Percentiles rank a stretch among this genome's conserved stretches.
Evolutionary conservation across 2,329 filamentous ascomycete genomes (phyloP).

Genomic region (Verticillium klebahnii): DNA sequence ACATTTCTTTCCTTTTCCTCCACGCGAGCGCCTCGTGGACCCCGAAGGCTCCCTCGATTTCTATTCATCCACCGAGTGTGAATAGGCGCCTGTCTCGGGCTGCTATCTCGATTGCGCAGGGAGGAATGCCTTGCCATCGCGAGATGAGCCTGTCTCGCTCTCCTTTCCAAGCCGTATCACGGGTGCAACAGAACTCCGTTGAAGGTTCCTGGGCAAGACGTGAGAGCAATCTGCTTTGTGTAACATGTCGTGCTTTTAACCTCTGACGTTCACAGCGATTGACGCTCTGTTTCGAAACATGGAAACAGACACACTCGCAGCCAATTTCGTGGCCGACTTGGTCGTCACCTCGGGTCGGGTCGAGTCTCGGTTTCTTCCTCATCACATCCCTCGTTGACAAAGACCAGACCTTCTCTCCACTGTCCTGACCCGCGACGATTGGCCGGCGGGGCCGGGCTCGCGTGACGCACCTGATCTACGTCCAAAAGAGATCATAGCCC

Average conservation of each 20-base stretch:
- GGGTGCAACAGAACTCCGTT: neutral
- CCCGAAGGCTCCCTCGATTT: neutral
- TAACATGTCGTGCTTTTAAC: slow-evolving; percentile 13
- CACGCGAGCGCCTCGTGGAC: slow-evolving; percentile 6
- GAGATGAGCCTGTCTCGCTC: neutral
- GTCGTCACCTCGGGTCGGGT: neutral
- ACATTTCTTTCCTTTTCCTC: slow-evolving; percentile 5
- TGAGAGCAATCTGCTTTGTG: slow-evolving; percentile 1
- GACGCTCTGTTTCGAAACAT: neutral
- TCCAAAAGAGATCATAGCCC: neutral
- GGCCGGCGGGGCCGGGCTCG: neutral
- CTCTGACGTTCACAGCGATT: slow-evolving; percentile 2
- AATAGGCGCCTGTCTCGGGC: neutral
- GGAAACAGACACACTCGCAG: neutral
- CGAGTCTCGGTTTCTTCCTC: neutral
- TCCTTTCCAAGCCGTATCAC: neutral
- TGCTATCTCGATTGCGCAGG: neutral
- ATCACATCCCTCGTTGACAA: neutral
- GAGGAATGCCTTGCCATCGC: neutral
- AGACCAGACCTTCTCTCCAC: neutral
- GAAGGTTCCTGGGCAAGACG: neutral
- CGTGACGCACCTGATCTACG: neutral
- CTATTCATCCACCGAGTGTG: neutral
- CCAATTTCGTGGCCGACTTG: neutral
- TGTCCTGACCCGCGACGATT: neutral